phyloP scores from a whole-genome alignment of 2,329 filamentous ascomycete genomes.

The Clathrospora elynae region DNA sequence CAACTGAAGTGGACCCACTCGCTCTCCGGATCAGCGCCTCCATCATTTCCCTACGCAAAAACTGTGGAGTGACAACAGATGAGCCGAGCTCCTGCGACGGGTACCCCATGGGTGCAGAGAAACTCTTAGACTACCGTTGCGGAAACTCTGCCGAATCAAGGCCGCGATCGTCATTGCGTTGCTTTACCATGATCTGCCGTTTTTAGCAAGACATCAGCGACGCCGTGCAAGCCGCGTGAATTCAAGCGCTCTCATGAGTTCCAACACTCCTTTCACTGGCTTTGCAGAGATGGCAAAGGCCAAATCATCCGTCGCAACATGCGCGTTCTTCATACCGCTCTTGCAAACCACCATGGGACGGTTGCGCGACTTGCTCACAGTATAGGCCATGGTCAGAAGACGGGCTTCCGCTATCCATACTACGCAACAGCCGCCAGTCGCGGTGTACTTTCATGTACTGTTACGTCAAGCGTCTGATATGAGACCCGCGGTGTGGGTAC shows the following conservation, averaged over 20 bases:
- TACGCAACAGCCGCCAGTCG: conserved; percentile 4
- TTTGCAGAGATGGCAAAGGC: too few relatives aligned
- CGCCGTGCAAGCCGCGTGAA: too few relatives aligned
- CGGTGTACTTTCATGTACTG: conserved; percentile 23
- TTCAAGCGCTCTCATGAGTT: too few relatives aligned
- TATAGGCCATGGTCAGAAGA: conserved; percentile 2
- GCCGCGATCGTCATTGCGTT: too few relatives aligned
- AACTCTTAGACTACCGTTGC: conserved; percentile 7
- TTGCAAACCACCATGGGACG: too few relatives aligned
- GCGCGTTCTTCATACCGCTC: too few relatives aligned
- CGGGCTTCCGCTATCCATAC: conserved; percentile 1
- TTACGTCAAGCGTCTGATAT: conserved; percentile 37
- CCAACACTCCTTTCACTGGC: too few relatives aligned
- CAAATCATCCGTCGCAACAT: too few relatives aligned
- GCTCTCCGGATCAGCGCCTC: conserved; percentile 7
- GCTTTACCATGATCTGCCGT: too few relatives aligned
- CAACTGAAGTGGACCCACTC: conserved; percentile 17
- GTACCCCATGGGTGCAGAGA: conserved; percentile 13
- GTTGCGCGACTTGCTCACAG: conserved; percentile 1
- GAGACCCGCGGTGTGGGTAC: conserved; percentile 33
- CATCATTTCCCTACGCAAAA: conserved; percentile 18
- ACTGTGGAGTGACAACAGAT: conserved; percentile 23
- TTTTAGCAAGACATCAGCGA: too few relatives aligned
- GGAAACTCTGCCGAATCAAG: too few relatives aligned
- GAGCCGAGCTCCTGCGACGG: conserved; percentile 15